Conservation (phyloP, 2,329 filamentous ascomycete genomes). For the Colletotrichum sublineola region DNA sequence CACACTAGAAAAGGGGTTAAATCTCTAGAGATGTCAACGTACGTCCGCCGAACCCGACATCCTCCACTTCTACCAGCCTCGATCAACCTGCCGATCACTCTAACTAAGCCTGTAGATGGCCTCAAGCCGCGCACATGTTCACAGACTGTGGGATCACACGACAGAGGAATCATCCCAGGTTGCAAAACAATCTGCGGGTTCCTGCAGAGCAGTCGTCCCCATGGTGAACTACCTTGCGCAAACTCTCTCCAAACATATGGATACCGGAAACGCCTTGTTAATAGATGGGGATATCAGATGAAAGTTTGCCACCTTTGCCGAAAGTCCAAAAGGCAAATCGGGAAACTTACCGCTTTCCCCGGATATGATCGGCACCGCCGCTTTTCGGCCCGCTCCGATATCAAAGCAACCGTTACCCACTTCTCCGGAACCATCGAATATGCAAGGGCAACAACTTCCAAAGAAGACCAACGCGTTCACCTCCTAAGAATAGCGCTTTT, state of each 20-base stretch:
- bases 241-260: background rate
- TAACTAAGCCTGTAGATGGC: background rate
- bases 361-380: conserved; percentile 23
- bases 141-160: conserved; percentile 1
- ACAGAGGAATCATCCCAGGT: background rate
- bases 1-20: conserved; percentile 13
- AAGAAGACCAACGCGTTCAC: background rate
- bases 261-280: conserved; percentile 9
- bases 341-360: conserved; percentile 17
- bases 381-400: conserved; percentile 36
- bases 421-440: background rate
- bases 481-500: background rate
- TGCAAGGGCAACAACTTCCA: conserved; percentile 1
- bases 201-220: conserved; percentile 20
- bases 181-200: conserved; percentile 3
- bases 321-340: conserved; percentile 24
- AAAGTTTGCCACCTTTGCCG: conserved; percentile 5
- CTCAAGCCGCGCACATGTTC: conserved; percentile 7
- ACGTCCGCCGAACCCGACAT: background rate
- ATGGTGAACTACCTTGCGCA: conserved; percentile 9
- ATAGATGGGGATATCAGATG: conserved; percentile 23
- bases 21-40: background rate
- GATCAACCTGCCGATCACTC: background rate
- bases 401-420: conserved; percentile 28
- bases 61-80: background rate